Evolutionary conservation across 2,329 filamentous ascomycete species (phyloP).

Genomic region (Metarhizium sp.): DNA sequence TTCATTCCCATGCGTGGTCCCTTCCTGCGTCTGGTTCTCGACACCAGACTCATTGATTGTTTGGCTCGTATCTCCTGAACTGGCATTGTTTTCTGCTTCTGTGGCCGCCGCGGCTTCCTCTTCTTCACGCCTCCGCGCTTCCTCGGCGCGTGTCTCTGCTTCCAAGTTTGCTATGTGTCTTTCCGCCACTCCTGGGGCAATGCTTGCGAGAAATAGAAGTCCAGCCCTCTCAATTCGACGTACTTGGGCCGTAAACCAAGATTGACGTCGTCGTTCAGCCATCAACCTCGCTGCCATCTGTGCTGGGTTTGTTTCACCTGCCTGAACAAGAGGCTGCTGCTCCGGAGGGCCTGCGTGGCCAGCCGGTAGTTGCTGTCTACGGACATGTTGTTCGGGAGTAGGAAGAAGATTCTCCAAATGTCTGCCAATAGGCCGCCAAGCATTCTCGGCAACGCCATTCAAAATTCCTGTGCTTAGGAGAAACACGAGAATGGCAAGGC

Average conservation of each 20-base stretch:
- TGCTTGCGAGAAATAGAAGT: conserved; percentile 55
- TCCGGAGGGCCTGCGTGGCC: conserved; percentile 13
- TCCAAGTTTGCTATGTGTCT: conserved; percentile 52
- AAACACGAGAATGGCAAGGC: conserved; percentile 45
- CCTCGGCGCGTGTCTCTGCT: conserved; percentile 35
- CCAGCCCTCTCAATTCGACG: conserved; percentile 49
- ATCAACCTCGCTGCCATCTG: conserved; percentile 46
- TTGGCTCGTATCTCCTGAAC: conserved; percentile 1
- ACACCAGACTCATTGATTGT: not conserved
- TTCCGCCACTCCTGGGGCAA: conserved; percentile 57
- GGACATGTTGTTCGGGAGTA: conserved; percentile 26
- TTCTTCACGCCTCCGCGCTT: conserved; percentile 33
- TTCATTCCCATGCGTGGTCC: conserved; percentile 1
- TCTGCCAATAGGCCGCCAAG: conserved; percentile 46
- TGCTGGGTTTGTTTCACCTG: conserved; percentile 33
- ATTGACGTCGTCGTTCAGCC: conserved; percentile 22
- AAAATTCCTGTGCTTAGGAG: conserved; percentile 51
- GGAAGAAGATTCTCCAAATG: conserved; percentile 53
- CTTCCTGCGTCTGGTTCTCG: conserved; percentile 5
- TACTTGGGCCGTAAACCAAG: conserved; percentile 29
- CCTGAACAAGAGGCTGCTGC: conserved; percentile 15
- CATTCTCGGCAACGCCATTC: conserved; percentile 43
- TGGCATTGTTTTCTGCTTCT: conserved; percentile 11
- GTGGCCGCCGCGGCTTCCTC: conserved; percentile 28
- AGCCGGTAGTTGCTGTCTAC: conserved; percentile 12